Evolutionary conservation across 2,329 filamentous ascomycete species (phyloP), one percentile per base, ranked within the genome.

Genomic region (Aschersonia sp.): DNA sequence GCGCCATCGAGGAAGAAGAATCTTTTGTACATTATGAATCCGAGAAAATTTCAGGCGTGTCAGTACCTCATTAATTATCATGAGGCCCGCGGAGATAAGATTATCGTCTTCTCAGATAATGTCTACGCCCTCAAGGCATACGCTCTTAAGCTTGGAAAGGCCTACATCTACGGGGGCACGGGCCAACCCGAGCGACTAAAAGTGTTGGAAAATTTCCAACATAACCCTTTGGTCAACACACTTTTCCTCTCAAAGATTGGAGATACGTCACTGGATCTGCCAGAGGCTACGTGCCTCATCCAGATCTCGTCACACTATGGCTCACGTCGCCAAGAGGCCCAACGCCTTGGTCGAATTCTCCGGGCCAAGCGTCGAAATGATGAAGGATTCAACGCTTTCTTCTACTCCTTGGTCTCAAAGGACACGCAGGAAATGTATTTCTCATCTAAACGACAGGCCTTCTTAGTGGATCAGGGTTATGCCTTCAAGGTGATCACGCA

Each of bases 401-500:
- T 98, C 70, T 98, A 98, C 68, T 94, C 87, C 0, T 76, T 98
- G 1, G 92, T 98, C 4, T 94, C 87, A 5, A 97, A 97, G 63
- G 92, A 98, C 61, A 98, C 92, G 0, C 83, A 89, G 52, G 92
- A 98, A 63, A 97, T 98, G 90, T 92, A 82, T 61, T 98, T 95
- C 64, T 96, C 90, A 0, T 89, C 88, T 4, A 97, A 96, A 65
- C 79, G 92, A 8, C 92, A 98, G 65, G 90, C 92, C 1, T 98
- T 98, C 69, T 73, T 98, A 1, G 89, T 98, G 29, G 92, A 98
- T 55, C 92, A 98, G 65, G 92, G 92, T 8, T 98, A 98, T 62
- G 90, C 92, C 0, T 98, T 98, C 75, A 97, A 97, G 63, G 90
- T 97, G 52, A 98, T 98, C 62, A 98, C 92, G 0, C 87, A 94